Conservation (phyloP, 2,329 filamentous ascomycete genomes). For the Pseudocercospora macadamiae region DNA sequence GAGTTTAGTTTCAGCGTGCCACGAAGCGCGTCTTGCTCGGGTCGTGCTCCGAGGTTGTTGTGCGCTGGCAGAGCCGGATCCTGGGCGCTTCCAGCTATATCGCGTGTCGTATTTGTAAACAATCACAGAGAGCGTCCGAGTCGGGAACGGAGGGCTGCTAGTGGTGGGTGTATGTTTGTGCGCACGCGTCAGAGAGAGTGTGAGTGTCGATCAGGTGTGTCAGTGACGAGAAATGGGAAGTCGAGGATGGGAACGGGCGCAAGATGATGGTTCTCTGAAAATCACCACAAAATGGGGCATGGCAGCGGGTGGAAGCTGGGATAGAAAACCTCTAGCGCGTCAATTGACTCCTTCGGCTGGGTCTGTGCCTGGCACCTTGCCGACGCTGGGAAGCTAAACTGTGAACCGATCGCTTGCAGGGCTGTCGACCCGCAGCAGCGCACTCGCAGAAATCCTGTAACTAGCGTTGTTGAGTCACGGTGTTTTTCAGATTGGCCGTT, state of each 20-base stretch:
- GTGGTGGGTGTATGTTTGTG: not conserved
- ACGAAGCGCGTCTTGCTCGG: conserved; percentile 28
- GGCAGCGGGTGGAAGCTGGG: not conserved
- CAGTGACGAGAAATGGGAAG: not conserved
- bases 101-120: conserved; percentile 16
- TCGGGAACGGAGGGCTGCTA: not conserved
- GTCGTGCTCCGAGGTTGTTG: conserved; percentile 20
- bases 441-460: not conserved
- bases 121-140: not conserved
- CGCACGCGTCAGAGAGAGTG: not conserved
- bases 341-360: too few species aligned
- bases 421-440: not conserved
- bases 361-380: not conserved
- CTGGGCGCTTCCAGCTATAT: conserved; percentile 11
- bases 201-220: not conserved
- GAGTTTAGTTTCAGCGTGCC: conserved; percentile 27
- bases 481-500: too few species aligned
- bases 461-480: too few species aligned
- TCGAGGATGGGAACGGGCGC: not conserved
- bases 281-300: not conserved
- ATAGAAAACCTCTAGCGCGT: too few species aligned
- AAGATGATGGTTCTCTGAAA: not conserved
- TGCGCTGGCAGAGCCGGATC: conserved; percentile 31
- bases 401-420: conserved; percentile 13
- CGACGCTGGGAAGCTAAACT: conserved; percentile 4